Evolutionary conservation across 2,329 filamentous ascomycete genomes (phyloP).

Genomic region (Aureobasidium sp.): DNA sequence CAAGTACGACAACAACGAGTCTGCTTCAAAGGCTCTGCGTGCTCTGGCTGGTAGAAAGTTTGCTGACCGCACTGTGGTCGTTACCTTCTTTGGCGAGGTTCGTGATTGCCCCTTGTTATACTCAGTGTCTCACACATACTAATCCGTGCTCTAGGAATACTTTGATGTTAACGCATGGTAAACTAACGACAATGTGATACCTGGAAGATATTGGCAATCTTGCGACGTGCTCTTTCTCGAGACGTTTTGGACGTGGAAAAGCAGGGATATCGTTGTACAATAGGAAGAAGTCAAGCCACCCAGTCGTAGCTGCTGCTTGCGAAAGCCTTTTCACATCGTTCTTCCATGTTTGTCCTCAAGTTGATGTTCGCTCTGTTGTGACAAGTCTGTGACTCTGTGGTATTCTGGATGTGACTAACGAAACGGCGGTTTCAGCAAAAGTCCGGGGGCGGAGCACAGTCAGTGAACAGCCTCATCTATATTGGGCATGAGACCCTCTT

Average conservation of each 20-base stretch:
- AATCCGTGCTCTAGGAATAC: conserved; percentile 58
- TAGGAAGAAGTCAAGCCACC: neutral
- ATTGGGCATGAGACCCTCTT: conserved; percentile 9
- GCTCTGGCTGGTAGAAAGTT: conserved; percentile 95
- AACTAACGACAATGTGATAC: conserved; percentile 13
- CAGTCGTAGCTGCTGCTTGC: conserved; percentile 2
- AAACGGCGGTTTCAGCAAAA: conserved; percentile 4
- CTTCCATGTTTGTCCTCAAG: neutral
- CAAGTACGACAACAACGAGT: conserved; percentile 74
- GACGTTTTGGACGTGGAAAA: conserved; percentile 7
- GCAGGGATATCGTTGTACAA: conserved; percentile 8
- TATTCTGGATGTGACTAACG: neutral
- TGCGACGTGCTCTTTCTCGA: conserved; percentile 4
- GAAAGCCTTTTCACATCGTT: neutral
- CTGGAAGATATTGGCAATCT: conserved; percentile 10
- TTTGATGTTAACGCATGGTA: conserved; percentile 90
- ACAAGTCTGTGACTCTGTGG: neutral
- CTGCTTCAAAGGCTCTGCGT: conserved; percentile 74
- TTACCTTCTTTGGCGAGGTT: conserved; percentile 92
- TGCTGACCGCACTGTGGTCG: conserved; percentile 89
- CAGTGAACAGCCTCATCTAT: conserved; percentile 5
- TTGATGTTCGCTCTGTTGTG: neutral
- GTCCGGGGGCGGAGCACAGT: conserved; percentile 9
- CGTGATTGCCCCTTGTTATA: conserved; percentile 20
- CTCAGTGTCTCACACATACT: neutral